phyloP scores from a whole-genome alignment of 306 rosid species.

The Cicer pinnatifidum region DNA sequence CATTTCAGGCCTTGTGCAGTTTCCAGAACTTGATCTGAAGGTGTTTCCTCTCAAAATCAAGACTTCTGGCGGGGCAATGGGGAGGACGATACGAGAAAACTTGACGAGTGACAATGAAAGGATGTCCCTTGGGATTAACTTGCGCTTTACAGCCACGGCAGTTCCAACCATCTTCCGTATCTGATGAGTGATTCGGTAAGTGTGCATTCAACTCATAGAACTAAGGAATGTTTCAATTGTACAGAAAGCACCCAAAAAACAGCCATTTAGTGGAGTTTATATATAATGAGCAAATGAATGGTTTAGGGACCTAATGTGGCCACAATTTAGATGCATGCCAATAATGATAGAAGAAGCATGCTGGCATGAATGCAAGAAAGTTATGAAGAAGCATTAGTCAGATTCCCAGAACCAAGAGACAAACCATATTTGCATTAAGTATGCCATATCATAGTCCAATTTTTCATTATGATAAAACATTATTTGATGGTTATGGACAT shows the following conservation, averaged over 20 bases:
- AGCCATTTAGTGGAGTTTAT: not conserved
- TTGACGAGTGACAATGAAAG: conserved; percentile 66
- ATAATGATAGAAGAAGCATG: too few species aligned
- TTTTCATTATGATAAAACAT: not conserved
- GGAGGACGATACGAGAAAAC: conserved; percentile 74
- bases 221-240: not conserved
- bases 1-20: conserved; percentile 71
- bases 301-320: conserved; percentile 8
- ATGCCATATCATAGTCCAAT: not conserved
- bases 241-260: conserved; percentile 23
- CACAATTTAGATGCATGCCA: too few species aligned
- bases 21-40: conserved; percentile 60
- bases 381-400: not conserved
- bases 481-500: not conserved
- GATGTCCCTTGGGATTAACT: conserved; percentile 75
- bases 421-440: not conserved
- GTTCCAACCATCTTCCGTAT: conserved; percentile 93
- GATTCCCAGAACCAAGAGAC: conserved; percentile 10
- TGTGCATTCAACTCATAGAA: conserved; percentile 26
- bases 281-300: conserved; percentile 3
- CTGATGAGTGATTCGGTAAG: conserved; percentile 51
- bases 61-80: conserved; percentile 86
- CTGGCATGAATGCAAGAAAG: too few species aligned
- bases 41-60: conserved; percentile 73
- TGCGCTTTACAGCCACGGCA: conserved; percentile 82